phyloP scores from a whole-genome alignment of 257 asterid genomes.

The Solanum neorickii region DNA sequence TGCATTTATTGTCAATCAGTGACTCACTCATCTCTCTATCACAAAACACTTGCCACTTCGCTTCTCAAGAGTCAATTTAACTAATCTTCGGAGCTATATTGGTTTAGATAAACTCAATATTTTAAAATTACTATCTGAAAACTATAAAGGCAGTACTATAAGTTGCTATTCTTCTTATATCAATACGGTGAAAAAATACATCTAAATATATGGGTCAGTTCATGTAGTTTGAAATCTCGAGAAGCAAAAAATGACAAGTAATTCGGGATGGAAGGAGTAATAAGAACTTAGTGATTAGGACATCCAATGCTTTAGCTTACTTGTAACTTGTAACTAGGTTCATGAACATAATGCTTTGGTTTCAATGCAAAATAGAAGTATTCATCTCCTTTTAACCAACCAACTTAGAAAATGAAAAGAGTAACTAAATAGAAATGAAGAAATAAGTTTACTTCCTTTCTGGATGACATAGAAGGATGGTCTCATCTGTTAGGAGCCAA shows the following conservation, averaged over 20 bases:
- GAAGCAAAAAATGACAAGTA: neutral
- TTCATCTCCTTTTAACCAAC: neutral
- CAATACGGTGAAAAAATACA: neutral
- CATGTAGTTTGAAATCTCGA: neutral
- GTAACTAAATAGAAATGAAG: neutral
- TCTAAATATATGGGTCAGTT: neutral
- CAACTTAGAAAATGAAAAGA: neutral
- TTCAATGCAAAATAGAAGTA: neutral
- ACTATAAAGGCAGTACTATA: neutral
- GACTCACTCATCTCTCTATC: neutral
- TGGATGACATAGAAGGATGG: neutral
- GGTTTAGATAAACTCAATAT: neutral
- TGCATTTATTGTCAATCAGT: neutral
- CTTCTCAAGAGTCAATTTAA: neutral
- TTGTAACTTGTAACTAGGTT: neutral
- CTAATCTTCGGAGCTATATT: neutral
- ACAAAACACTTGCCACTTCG: neutral
- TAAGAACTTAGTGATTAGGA: neutral
- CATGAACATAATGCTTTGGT: neutral
- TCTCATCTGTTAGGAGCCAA: neutral
- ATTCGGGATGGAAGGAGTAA: neutral
- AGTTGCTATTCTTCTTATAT: neutral
- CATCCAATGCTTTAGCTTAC: neutral
- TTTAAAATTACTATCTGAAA: neutral
- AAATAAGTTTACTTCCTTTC: neutral